Evolutionary conservation across 2,329 filamentous ascomycete species (phyloP).

Genomic region (Emmonsiellopsis sp.): DNA sequence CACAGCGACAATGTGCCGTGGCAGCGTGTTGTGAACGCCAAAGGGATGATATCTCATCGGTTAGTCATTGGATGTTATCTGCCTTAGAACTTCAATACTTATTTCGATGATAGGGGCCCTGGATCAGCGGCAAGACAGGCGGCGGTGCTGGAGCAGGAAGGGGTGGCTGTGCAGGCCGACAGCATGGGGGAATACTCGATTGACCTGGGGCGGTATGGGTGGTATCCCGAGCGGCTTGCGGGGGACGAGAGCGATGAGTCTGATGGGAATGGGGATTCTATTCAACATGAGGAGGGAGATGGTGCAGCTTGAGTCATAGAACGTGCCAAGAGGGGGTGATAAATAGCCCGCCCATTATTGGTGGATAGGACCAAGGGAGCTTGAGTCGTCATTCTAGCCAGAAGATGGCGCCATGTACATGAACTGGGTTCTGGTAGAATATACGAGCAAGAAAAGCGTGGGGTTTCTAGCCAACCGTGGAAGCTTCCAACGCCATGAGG

Average conservation of each 20-base stretch:
- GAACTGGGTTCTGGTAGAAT: too few species aligned
- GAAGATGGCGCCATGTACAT: too few species aligned
- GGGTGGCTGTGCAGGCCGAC: conserved; percentile 32
- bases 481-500: too few species aligned
- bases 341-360: too few species aligned
- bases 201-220: conserved; percentile 36
- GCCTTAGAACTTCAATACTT: neutral
- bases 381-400: neutral
- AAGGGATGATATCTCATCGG: conserved; percentile 79
- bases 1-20: conserved; percentile 77
- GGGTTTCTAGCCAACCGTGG: too few species aligned
- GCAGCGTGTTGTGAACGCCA: conserved; percentile 87
- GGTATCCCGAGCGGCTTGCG: conserved; percentile 43
- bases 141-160: conserved; percentile 31
- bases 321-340: neutral
- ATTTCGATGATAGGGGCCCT: conserved; percentile 23
- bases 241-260: conserved; percentile 29
- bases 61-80: conserved; percentile 30
- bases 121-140: conserved; percentile 37
- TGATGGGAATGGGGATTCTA: conserved; percentile 3
- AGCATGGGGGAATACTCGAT: conserved; percentile 37
- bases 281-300: neutral
- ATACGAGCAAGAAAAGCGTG: too few species aligned
- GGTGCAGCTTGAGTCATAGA: neutral
- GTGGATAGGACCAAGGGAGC: neutral